Evolutionary conservation across 164 flowering plant species (phyloP).

Genomic region (Taxillus chinensis): DNA sequence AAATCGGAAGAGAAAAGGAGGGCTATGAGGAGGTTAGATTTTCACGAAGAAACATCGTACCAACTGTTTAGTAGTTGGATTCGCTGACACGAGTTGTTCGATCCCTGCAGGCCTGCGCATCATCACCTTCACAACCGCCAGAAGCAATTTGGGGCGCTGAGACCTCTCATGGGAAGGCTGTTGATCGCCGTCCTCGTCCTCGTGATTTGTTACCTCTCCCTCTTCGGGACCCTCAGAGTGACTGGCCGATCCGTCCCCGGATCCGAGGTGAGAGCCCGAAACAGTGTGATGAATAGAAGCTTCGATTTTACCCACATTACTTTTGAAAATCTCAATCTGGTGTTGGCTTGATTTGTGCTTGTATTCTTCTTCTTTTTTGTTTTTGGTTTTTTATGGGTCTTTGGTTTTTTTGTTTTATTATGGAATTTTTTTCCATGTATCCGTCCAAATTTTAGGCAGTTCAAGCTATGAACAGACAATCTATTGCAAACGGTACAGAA

Average conservation of each 20-base stretch:
- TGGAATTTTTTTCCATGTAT: too few species aligned
- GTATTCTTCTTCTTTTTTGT: too few species aligned
- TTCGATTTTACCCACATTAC: neutral
- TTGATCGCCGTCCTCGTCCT: constrained; percentile 25
- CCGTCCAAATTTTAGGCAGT: too few species aligned
- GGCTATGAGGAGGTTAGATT: neutral
- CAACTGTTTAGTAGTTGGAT: neutral
- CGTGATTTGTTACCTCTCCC: constrained; percentile 27
- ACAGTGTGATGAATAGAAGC: neutral
- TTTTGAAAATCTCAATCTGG: neutral
- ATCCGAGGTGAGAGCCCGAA: constrained; percentile 11
- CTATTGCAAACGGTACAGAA: too few species aligned
- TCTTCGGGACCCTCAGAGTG: constrained; percentile 15
- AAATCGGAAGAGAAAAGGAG: neutral
- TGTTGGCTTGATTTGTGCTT: neutral
- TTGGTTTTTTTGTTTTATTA: too few species aligned
- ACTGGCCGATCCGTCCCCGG: neutral
- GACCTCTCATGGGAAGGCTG: constrained; percentile 18
- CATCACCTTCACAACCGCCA: neutral
- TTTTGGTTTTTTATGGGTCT: too few species aligned
- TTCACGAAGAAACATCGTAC: neutral
- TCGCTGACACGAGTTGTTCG: neutral
- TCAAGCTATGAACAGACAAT: too few species aligned
- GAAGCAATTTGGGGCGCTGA: constrained; percentile 19
- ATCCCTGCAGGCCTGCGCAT: neutral